Percentiles rank a stretch among this genome's conserved stretches.
Evolutionary conservation across 2,329 filamentous ascomycete genomes (phyloP).

Genomic region (Nothophoma quercina): DNA sequence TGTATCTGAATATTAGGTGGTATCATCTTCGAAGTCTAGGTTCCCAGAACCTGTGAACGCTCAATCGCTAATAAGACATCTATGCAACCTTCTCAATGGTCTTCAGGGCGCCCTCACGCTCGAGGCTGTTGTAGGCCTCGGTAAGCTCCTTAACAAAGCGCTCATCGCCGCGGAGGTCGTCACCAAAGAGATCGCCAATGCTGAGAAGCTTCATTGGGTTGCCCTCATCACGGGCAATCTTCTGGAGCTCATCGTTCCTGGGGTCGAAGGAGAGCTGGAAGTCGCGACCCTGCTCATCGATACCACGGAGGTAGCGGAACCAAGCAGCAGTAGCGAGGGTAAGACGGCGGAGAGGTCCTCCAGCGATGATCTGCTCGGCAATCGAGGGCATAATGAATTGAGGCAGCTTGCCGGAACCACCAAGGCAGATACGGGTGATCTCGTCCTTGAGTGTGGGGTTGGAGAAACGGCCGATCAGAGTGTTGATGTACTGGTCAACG

Average conservation of each 20-base stretch:
- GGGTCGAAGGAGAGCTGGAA: conserved; percentile 35
- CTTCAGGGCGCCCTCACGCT: conserved; percentile 29
- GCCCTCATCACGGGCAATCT: conserved; percentile 26
- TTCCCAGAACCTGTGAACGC: conserved; percentile 11
- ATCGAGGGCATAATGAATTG: conserved; percentile 43
- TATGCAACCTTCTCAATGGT: conserved; percentile 29
- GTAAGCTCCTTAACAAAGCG: conserved; percentile 38
- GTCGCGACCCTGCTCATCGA: conserved; percentile 32
- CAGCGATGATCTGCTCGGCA: conserved; percentile 36
- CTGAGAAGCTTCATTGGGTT: conserved; percentile 26
- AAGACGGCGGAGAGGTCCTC: conserved; percentile 34
- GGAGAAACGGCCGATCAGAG: conserved; percentile 36
- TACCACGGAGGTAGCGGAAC: conserved; percentile 38
- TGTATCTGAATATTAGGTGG: conserved; percentile 18
- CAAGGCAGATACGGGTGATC: conserved; percentile 40
- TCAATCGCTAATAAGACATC: conserved; percentile 18
- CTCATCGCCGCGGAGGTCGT: conserved; percentile 35
- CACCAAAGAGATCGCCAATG: conserved; percentile 34
- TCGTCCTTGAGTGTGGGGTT: conserved; percentile 41
- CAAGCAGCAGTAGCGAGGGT: conserved; percentile 36
- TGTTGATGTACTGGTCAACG: conserved; percentile 38
- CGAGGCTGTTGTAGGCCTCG: conserved; percentile 30
- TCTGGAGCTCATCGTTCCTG: conserved; percentile 36
- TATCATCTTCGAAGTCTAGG: conserved; percentile 16
- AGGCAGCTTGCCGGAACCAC: conserved; percentile 40